Percentiles rank a stretch among this genome's conserved stretches.
These are phyloP conservation scores for Kondoa malvinella DNA, from an alignment of 768 basidiomycete species.

Conservation along the genomic window DNA sequence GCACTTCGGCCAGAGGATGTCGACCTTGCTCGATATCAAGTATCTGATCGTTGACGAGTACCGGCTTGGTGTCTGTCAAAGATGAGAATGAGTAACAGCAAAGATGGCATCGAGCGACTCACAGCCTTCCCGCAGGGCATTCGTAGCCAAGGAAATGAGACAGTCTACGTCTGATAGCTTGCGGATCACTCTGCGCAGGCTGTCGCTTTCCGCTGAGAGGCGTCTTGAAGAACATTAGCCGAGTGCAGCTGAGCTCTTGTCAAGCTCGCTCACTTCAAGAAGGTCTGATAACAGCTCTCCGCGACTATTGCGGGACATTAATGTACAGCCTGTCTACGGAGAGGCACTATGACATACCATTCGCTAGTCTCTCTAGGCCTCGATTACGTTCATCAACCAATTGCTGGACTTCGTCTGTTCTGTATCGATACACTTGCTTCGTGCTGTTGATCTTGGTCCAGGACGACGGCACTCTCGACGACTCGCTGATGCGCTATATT, in stretches of 20 bases:
- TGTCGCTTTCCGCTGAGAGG: slow-evolving; percentile 52
- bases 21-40: slow-evolving; percentile 67
- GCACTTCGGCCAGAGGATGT: slow-evolving; percentile 79
- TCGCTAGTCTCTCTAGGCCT: slow-evolving; percentile 54
- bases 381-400: slow-evolving; percentile 57
- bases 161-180: slow-evolving; percentile 67
- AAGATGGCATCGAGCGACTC: slow-evolving; percentile 27
- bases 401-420: slow-evolving; percentile 47
- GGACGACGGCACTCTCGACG: slow-evolving; percentile 33
- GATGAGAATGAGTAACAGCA: not conserved
- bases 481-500: slow-evolving; percentile 7
- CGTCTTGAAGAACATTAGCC: slow-evolving; percentile 43
- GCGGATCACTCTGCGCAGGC: slow-evolving; percentile 53
- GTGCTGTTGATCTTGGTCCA: slow-evolving; percentile 59
- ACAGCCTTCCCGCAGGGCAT: slow-evolving; percentile 59
- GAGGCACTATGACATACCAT: too few relatives aligned
- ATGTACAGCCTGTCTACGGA: too few relatives aligned
- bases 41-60: slow-evolving; percentile 48
- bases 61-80: slow-evolving; percentile 16
- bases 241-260: not conserved
- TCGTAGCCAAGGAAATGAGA: slow-evolving; percentile 61
- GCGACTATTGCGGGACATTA: too few relatives aligned
- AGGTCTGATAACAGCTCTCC: slow-evolving; percentile 18
- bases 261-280: slow-evolving; percentile 12
- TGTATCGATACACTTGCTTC: slow-evolving; percentile 53